A percentile compares a stretch with the other conserved stretches of the same genome.
These are phyloP conservation scores for Pestalotiopsis sp. DNA, from an alignment of 2,329 filamentous ascomycete species.

Conservation along the genomic window DNA sequence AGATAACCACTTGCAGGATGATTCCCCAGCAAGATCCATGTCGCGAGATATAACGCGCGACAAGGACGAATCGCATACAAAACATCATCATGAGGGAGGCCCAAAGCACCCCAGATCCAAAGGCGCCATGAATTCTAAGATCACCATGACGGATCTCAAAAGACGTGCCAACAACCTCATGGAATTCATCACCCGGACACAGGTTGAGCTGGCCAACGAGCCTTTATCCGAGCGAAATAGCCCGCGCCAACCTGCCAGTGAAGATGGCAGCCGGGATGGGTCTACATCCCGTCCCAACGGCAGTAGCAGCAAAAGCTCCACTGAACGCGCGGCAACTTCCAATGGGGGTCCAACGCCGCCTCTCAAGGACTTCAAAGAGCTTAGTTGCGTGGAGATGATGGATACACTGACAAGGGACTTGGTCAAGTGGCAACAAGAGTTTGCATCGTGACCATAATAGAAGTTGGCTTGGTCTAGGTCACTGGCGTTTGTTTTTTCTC, in stretches of 20 bases:
- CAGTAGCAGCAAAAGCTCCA: constrained; percentile 26
- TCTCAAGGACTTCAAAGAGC: constrained; percentile 68
- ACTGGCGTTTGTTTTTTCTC: not conserved
- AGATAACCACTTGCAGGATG: constrained; percentile 57
- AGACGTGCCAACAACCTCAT: constrained; percentile 81
- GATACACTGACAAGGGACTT: constrained; percentile 79
- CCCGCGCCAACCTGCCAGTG: constrained; percentile 43
- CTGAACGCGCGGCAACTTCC: constrained; percentile 14
- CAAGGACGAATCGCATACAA: constrained; percentile 46
- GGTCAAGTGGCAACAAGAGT: constrained; percentile 84
- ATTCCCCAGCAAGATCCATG: constrained; percentile 59
- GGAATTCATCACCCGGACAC: constrained; percentile 87
- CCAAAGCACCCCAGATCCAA: constrained; percentile 59
- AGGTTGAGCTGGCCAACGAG: constrained; percentile 81
- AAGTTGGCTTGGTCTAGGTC: not conserved
- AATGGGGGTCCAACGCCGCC: constrained; percentile 32
- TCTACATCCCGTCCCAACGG: constrained; percentile 40
- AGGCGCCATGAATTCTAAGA: constrained; percentile 63
- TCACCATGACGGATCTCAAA: constrained; percentile 88
- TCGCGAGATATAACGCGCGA: constrained; percentile 50
- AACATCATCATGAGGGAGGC: constrained; percentile 35
- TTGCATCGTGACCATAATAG: constrained; percentile 31
- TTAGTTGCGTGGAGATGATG: constrained; percentile 89
- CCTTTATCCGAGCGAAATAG: constrained; percentile 45
- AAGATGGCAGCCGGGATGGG: constrained; percentile 36